phyloP scores from a whole-genome alignment of 2,329 filamentous ascomycete genomes.

The Lecanicillium sp. region DNA sequence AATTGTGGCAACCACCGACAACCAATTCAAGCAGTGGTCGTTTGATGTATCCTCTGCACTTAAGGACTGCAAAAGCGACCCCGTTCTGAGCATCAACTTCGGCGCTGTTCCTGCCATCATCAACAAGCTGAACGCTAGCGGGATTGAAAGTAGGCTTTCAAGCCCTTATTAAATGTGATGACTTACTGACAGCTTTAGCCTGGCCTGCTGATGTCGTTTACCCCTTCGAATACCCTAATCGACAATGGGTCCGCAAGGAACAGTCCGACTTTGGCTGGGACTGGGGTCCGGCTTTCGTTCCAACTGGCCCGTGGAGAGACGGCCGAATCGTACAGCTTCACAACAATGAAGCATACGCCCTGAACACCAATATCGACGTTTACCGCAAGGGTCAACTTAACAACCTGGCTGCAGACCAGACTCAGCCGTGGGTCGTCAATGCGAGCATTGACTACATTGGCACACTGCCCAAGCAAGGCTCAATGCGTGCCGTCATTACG shows the following conservation, averaged over 20 bases:
- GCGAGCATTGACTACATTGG: slow-evolving; percentile 54
- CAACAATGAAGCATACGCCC: slow-evolving; percentile 26
- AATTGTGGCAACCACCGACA: slow-evolving; percentile 50
- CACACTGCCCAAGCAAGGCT: slow-evolving; percentile 34
- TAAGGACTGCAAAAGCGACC: slow-evolving; percentile 3
- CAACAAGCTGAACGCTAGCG: slow-evolving; percentile 2
- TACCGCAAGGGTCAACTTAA: slow-evolving; percentile 54
- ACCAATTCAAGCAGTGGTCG: slow-evolving; percentile 57
- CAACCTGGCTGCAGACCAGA: slow-evolving; percentile 51
- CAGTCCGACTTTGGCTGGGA: slow-evolving; percentile 62
- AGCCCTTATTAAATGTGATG: background rate
- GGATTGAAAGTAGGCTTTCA: slow-evolving; percentile 1
- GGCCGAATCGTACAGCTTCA: slow-evolving; percentile 49
- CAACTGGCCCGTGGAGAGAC: slow-evolving; percentile 57
- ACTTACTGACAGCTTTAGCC: background rate
- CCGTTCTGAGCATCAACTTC: slow-evolving; percentile 19
- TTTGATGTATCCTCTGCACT: slow-evolving; percentile 49
- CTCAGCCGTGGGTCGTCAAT: slow-evolving; percentile 53
- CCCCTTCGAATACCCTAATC: slow-evolving; percentile 8
- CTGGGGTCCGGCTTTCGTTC: slow-evolving; percentile 56
- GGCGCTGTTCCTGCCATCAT: slow-evolving; percentile 18
- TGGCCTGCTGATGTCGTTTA: slow-evolving; percentile 3
- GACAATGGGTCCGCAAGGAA: slow-evolving; percentile 45
- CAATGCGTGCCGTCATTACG: slow-evolving; percentile 40
- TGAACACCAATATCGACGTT: slow-evolving; percentile 52